Conservation (phyloP, 441 rosid genomes). For the Macaranga tanarius region DNA sequence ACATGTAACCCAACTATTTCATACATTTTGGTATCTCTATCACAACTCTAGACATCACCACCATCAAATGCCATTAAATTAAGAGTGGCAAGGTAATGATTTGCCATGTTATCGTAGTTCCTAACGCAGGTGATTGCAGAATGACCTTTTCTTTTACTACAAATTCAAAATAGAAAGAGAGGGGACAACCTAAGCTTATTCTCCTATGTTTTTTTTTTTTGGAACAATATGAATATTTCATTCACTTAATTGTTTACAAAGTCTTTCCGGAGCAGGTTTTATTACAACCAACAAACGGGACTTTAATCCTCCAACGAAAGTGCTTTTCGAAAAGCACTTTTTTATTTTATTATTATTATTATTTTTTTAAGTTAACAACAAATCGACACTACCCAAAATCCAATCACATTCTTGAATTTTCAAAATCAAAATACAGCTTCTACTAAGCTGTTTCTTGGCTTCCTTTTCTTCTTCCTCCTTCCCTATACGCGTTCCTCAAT, state of each 20-base stretch:
- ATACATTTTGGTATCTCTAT: not conserved
- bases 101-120: not conserved
- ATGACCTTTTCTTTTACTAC: not conserved
- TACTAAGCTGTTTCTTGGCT: constrained; percentile 15
- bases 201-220: too few relatives aligned
- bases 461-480: not conserved
- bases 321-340: not conserved
- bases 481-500: not conserved
- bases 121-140: not conserved
- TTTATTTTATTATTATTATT: not conserved
- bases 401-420: not conserved
- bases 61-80: not conserved
- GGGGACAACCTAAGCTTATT: not conserved
- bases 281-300: not conserved
- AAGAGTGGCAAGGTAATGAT: not conserved
- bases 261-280: too few relatives aligned
- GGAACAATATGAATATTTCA: too few relatives aligned
- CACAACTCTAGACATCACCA: not conserved
- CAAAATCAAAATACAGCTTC: constrained; percentile 18
- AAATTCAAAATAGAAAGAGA: constrained; percentile 8
- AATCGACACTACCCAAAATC: not conserved
- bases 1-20: not conserved
- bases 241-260: too few relatives aligned
- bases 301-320: not conserved
- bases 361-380: not conserved